Percentiles rank a stretch among this genome's conserved stretches.
Evolutionary conservation across 331 rosid genomes (phyloP).

Genomic region (Stylosanthes scabra): DNA sequence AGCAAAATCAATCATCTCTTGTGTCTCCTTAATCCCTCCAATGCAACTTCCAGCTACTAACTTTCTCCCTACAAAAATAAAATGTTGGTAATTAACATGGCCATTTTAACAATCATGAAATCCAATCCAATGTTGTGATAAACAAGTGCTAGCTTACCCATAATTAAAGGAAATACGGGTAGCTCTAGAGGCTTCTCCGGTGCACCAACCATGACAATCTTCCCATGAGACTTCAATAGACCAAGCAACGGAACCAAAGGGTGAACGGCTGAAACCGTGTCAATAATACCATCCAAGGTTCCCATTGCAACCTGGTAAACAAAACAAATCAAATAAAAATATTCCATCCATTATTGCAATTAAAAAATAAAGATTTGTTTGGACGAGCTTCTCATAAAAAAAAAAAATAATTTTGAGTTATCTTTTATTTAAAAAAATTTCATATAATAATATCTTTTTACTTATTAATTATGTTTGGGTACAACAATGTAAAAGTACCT

Average conservation of each 20-base stretch:
- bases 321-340: background rate
- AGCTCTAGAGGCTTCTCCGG: constrained; percentile 49
- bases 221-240: constrained; percentile 49
- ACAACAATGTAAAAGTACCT: too few species aligned
- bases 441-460: too few species aligned
- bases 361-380: too few species aligned
- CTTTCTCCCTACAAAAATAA: constrained; percentile 35
- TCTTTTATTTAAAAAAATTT: too few species aligned
- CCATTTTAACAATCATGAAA: background rate
- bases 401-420: too few species aligned
- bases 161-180: constrained; percentile 22
- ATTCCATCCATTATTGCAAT: background rate
- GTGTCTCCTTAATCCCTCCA: constrained; percentile 62
- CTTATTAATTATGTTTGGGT: too few species aligned
- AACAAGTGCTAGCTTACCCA: constrained; percentile 8
- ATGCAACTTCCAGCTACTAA: constrained; percentile 39
- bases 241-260: constrained; percentile 42
- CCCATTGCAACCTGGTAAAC: constrained; percentile 42
- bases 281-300: constrained; percentile 60
- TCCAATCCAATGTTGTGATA: too few species aligned
- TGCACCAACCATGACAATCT: constrained; percentile 50
- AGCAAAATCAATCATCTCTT: constrained; percentile 56
- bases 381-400: too few species aligned
- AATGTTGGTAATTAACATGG: background rate
- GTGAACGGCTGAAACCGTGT: constrained; percentile 51